Percentiles rank a stretch among this genome's conserved stretches.
These are phyloP conservation scores for Rubus idaeus DNA, from an alignment of 306 rosid genomes.

Conservation along the genomic window DNA sequence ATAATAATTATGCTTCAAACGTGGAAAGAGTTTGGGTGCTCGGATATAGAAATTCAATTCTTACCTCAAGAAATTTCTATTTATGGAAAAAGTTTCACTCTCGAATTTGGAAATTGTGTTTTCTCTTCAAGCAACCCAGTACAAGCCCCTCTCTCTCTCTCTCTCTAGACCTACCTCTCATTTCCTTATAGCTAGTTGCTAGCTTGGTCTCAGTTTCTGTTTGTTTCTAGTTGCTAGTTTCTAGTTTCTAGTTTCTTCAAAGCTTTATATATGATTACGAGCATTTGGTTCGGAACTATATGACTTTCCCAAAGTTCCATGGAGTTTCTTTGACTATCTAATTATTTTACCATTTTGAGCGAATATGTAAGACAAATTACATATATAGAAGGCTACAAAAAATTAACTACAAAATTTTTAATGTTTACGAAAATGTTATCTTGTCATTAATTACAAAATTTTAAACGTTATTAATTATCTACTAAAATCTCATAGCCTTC, in stretches of 20 bases:
- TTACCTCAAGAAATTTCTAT: constrained; percentile 67
- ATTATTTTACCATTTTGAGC: too few relatives aligned
- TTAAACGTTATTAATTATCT: too few relatives aligned
- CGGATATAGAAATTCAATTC: constrained; percentile 45
- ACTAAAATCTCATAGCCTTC: too few relatives aligned
- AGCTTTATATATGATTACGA: not conserved
- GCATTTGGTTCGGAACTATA: not conserved
- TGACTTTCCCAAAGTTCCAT: constrained; percentile 8
- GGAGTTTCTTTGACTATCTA: not conserved
- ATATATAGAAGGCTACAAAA: too few relatives aligned
- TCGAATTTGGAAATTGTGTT: constrained; percentile 41
- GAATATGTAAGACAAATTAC: too few relatives aligned
- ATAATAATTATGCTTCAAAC: constrained; percentile 30
- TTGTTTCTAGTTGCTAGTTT: not conserved
- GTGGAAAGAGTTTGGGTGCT: constrained; percentile 37
- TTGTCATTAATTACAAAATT: too few relatives aligned
- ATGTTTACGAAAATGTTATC: too few relatives aligned
- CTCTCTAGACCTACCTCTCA: not conserved
- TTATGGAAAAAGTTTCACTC: constrained; percentile 38
- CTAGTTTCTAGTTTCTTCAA: not conserved
- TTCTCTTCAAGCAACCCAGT: constrained; percentile 62
- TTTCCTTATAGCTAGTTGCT: not conserved
- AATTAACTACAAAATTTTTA: too few relatives aligned
- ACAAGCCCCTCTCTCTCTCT: not conserved
- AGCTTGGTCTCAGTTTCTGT: not conserved